These are phyloP conservation scores for Lindgomyces ingoldianus DNA, from an alignment of 495 filamentous ascomycete genomes.

Conservation along the genomic window DNA sequence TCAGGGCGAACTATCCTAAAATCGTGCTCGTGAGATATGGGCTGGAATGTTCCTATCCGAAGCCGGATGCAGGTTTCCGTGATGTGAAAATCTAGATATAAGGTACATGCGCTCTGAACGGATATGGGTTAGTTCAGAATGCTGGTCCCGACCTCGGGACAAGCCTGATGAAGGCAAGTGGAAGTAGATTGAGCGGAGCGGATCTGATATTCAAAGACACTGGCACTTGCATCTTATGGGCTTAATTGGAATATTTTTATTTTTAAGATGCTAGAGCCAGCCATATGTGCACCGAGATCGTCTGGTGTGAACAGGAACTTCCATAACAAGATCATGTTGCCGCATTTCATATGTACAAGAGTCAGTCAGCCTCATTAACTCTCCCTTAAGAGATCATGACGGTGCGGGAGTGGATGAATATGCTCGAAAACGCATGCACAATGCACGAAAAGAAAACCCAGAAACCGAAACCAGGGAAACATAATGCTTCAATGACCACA, in stretches of 20 bases:
- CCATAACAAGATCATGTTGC: conserved; percentile 11
- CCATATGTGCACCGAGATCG: too few species aligned
- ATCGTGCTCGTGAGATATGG: neutral
- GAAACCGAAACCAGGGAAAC: conserved; percentile 12
- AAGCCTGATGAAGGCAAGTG: too few species aligned
- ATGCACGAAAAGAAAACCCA: conserved; percentile 3
- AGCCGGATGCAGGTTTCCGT: neutral
- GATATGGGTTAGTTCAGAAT: neutral
- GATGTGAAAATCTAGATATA: neutral
- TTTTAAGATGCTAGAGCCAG: too few species aligned
- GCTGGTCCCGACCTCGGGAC: too few species aligned
- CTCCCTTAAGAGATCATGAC: conserved; percentile 9
- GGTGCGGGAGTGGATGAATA: conserved; percentile 23
- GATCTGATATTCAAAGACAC: too few species aligned
- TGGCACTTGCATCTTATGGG: too few species aligned
- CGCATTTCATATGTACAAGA: conserved; percentile 31
- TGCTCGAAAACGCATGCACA: conserved; percentile 24
- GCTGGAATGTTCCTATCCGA: neutral
- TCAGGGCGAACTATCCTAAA: conserved; percentile 4
- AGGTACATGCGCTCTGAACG: neutral
- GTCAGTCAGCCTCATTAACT: conserved; percentile 20
- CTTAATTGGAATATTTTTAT: too few species aligned
- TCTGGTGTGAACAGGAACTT: too few species aligned
- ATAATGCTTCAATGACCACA: conserved; percentile 16
- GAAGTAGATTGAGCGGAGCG: too few species aligned